phyloP scores from a whole-genome alignment of 1,284 basidiomycete genomes.

The Tilletia setariae region DNA sequence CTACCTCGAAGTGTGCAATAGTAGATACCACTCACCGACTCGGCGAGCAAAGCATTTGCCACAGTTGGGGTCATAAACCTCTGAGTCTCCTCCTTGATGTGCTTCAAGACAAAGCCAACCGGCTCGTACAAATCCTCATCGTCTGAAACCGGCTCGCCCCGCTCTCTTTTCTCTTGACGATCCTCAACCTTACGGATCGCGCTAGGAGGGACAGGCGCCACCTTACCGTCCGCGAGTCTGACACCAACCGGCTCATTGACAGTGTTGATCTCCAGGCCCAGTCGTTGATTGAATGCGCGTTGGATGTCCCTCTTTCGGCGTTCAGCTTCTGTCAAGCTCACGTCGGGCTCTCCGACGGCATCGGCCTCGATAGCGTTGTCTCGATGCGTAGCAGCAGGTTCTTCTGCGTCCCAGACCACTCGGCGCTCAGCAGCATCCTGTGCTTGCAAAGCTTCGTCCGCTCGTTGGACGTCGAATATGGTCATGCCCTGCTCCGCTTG shows the following conservation, averaged over 20 bases:
- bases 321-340: not conserved
- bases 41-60: conserved; percentile 3
- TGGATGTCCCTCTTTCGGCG: not conserved
- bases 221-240: conserved; percentile 10
- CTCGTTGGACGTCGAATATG: not conserved
- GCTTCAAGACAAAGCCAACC: not conserved
- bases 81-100: not conserved
- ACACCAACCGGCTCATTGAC: conserved; percentile 14
- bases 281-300: conserved; percentile 3
- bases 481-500: conserved; percentile 5
- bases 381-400: not conserved
- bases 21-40: not conserved
- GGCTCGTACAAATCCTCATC: conserved; percentile 9
- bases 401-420: conserved; percentile 20
- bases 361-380: not conserved
- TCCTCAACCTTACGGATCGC: not conserved
- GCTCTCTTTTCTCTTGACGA: not conserved
- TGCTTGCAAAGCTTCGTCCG: conserved; percentile 5
- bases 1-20: not conserved
- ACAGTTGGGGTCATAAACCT: not conserved
- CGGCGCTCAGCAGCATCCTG: conserved; percentile 16
- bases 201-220: conserved; percentile 7
- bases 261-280: conserved; percentile 11
- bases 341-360: conserved; percentile 6
- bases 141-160: not conserved